Base-by-base conservation (phyloP, 2,329 filamentous ascomycete species). In the Sclerotinia spermophila region DNA sequence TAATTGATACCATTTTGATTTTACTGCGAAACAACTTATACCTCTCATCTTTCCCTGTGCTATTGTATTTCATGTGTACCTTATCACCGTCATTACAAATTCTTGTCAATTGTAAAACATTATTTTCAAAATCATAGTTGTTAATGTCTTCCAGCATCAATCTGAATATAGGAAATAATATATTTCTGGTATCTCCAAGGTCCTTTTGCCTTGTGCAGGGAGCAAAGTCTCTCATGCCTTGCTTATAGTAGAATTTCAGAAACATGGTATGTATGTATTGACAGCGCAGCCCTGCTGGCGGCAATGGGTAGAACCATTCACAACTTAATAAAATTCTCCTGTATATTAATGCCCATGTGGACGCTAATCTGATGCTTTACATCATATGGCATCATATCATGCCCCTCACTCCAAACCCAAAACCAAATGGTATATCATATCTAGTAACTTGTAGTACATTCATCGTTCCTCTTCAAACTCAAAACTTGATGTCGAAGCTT, bases 401-500 rank as follows among this genome's bases (percentile, higher is more conserved):
- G 33, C n/a, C n/a, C 21, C 42, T 66, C 45, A 11, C 17, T 45
- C 24, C 27, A 53, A 65, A 51, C 35, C 24, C 45, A 53, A 62
- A 53, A 5, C 33, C 30, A 53, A 38, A 53, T 53, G 33, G 45
- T 53, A 53, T 42, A 66, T 53, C 35, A 19, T 65, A 45, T 62
- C 64, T 60, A 45, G 38, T 58, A 65, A 61, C 62, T 40, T 40
- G 40, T 42, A 19, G 5, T 58, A 59, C 51, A 44, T 33, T 62
- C 56, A 21, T 44, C 38, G 8, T 27, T 24, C 40, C 24, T 61
- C 27, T 42, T 60, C 45, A 72, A 82, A 90, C 80, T 87, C 82
- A 67, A 44, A 70, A 67, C 79, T 94, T 93, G 75, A 98, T 93
- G 82, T 98, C 96, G 81, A 99, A 99, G 80, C 95, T 98, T 24